These are phyloP conservation scores for Tillandsia leiboldiana DNA, from an alignment of 176 grass and related monocot genomes.

Conservation along the genomic window DNA sequence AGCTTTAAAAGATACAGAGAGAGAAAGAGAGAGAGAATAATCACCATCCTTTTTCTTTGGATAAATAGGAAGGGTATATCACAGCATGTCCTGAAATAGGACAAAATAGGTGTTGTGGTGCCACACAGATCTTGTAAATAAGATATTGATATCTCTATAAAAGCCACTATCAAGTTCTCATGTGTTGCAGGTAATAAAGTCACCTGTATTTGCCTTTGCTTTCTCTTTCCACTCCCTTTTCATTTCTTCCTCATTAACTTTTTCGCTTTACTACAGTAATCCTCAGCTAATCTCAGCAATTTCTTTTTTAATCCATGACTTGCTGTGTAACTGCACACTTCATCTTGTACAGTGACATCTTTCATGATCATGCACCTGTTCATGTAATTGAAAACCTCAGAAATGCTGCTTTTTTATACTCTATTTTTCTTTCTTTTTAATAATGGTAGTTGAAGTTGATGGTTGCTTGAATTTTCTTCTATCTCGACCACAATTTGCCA, in stretches of 20 bases:
- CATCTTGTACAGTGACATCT: not conserved
- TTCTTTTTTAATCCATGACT: not conserved
- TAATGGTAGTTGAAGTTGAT: not conserved
- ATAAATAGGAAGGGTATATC: not conserved
- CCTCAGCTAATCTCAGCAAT: too few relatives aligned
- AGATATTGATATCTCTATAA: not conserved
- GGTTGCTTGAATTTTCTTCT: not conserved
- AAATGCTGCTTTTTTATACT: not conserved
- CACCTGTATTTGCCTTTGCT: not conserved
- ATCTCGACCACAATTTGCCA: not conserved
- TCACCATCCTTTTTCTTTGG: not conserved
- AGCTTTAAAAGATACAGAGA: not conserved
- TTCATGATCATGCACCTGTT: not conserved
- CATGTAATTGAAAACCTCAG: not conserved
- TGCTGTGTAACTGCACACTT: not conserved
- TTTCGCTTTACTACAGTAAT: not conserved
- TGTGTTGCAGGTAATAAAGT: not conserved
- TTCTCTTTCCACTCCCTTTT: slow-evolving; percentile 1
- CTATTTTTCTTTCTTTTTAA: not conserved
- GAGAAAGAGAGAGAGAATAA: not conserved
- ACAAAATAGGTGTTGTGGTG: not conserved
- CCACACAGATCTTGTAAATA: not conserved
- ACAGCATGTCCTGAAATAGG: not conserved
- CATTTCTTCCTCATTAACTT: not conserved
- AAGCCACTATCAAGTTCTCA: slow-evolving; percentile 5